Evolutionary conservation across 2,329 filamentous ascomycete genomes (phyloP).

Genomic region (Aspergillus sclerotialis): DNA sequence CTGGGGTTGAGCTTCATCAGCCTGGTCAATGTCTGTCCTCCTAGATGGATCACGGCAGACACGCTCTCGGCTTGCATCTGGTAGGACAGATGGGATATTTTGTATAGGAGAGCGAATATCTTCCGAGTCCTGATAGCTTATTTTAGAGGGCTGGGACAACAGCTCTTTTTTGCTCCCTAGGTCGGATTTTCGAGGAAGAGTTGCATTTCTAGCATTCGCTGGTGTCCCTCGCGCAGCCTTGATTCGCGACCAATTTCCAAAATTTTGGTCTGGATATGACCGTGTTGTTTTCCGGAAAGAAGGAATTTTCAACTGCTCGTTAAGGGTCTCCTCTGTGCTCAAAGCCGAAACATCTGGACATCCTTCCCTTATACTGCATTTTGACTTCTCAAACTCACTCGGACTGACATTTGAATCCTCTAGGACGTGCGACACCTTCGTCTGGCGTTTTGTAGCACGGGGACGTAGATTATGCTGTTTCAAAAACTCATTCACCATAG

Average conservation of each 20-base stretch:
- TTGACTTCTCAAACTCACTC: neutral
- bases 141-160: neutral
- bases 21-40: neutral
- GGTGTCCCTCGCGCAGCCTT: conserved; percentile 35
- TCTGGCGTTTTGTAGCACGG: conserved; percentile 20
- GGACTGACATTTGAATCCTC: conserved; percentile 1
- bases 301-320: conserved; percentile 23
- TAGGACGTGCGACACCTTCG: conserved; percentile 4
- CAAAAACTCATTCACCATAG: conserved; percentile 67
- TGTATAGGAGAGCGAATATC: too few relatives aligned
- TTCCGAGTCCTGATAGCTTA: too few relatives aligned
- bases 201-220: too few relatives aligned
- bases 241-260: conserved; percentile 35
- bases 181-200: neutral
- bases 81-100: too few relatives aligned
- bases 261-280: conserved; percentile 13
- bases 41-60: too few relatives aligned
- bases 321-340: conserved; percentile 19
- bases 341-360: neutral
- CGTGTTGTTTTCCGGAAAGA: conserved; percentile 12
- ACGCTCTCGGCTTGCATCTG: too few relatives aligned
- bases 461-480: conserved; percentile 64
- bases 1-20: neutral
- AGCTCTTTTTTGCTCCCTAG: neutral
- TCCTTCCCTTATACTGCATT: neutral